Evolutionary conservation across 208 protist genomes (phyloP).

Genomic region (Trypanosoma grayi): DNA sequence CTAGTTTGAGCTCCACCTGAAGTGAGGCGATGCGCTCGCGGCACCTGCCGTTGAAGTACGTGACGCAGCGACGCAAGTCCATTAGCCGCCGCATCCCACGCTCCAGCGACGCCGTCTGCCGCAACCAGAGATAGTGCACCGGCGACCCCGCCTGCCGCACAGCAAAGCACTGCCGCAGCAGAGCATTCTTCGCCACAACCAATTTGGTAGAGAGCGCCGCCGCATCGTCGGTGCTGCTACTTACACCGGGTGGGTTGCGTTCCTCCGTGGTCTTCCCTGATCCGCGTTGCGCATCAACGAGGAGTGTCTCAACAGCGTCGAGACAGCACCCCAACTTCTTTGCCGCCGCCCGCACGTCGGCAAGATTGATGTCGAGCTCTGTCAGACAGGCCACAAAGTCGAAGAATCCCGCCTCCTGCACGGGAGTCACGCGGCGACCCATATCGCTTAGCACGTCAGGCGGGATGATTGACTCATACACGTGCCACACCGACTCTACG

Average conservation of each 20-base stretch:
- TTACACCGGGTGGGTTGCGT: background rate
- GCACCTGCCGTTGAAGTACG: conserved; percentile 17
- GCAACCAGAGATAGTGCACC: conserved; percentile 75
- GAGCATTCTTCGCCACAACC: conserved; percentile 33
- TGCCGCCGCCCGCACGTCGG: conserved; percentile 31
- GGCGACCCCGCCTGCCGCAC: conserved; percentile 50
- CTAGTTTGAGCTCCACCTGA: background rate
- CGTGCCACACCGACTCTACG: conserved; percentile 68
- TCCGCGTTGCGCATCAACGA: background rate
- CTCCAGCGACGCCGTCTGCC: conserved; percentile 57
- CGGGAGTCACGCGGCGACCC: conserved; percentile 21
- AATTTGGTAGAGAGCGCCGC: conserved; percentile 23
- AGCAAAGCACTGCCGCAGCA: conserved; percentile 57
- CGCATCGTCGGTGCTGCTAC: conserved; percentile 1
- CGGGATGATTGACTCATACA: conserved; percentile 65
- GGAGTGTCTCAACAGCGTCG: conserved; percentile 9
- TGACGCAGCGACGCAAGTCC: conserved; percentile 52
- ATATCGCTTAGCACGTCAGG: conserved; percentile 32
- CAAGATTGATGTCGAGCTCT: conserved; percentile 56
- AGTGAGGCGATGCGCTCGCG: conserved; percentile 1
- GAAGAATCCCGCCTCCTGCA: conserved; percentile 42
- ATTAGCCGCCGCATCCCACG: conserved; percentile 70
- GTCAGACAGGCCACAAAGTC: conserved; percentile 46
- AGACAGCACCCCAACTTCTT: conserved; percentile 27
- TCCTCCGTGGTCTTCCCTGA: background rate